A percentile compares a stretch with the other conserved stretches of the same genome.
These are phyloP conservation scores for Ceratocystis cubensis DNA, from an alignment of 2,329 filamentous ascomycete species.

Conservation along the genomic window DNA sequence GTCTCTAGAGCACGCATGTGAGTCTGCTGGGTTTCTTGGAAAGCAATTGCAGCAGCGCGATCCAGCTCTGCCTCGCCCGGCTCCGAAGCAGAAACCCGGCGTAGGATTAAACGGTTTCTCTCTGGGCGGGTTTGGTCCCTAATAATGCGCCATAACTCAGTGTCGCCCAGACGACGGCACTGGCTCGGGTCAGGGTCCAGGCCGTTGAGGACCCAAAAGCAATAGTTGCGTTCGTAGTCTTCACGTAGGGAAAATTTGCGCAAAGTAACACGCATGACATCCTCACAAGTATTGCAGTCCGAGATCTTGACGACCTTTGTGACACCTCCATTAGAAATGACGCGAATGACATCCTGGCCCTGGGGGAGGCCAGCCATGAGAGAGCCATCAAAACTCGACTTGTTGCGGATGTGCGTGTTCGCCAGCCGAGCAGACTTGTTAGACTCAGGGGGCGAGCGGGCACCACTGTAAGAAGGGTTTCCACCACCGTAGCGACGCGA, in stretches of 20 bases:
- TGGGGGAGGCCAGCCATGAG: conserved; percentile 75
- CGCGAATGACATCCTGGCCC: conserved; percentile 79
- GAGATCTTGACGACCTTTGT: conserved; percentile 91
- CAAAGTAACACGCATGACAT: conserved; percentile 80
- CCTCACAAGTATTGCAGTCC: conserved; percentile 80
- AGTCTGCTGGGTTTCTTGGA: conserved; percentile 70
- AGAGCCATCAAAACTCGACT: conserved; percentile 72
- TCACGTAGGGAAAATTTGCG: conserved; percentile 80
- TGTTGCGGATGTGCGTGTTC: conserved; percentile 57
- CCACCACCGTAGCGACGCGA: conserved; percentile 35
- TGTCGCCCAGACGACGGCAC: conserved; percentile 72
- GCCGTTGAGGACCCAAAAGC: conserved; percentile 86
- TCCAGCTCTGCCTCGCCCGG: conserved; percentile 78
- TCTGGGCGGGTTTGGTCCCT: conserved; percentile 76
- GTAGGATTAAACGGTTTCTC: conserved; percentile 76
- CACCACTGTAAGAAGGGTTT: conserved; percentile 37
- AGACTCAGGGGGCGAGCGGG: conserved; percentile 47
- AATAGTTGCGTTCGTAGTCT: conserved; percentile 87
- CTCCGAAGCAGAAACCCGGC: conserved; percentile 84
- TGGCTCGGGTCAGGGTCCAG: conserved; percentile 69
- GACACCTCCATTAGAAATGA: conserved; percentile 82
- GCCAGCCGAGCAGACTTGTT: conserved; percentile 24
- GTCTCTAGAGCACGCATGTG: conserved; percentile 51
- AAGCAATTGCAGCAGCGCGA: conserved; percentile 74
- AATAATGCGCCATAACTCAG: conserved; percentile 81